Percentiles rank a stretch among this genome's conserved stretches.
phyloP scores from a whole-genome alignment of 805 yeast species.

The Barnettozyma siamensis region DNA sequence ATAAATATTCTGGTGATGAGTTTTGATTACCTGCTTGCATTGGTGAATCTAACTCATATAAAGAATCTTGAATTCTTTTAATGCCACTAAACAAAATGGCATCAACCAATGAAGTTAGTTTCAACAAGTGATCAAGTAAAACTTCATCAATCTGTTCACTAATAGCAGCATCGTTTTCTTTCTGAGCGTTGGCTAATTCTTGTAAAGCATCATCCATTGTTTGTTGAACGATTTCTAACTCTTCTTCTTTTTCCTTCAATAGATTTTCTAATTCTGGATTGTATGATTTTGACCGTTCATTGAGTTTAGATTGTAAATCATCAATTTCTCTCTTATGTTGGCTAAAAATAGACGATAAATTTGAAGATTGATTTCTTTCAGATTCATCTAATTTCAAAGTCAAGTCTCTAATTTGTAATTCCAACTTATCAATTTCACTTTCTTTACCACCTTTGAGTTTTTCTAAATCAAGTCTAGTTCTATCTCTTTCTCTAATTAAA shows the following conservation, averaged over 20 bases:
- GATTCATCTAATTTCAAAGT: slow-evolving; percentile 52
- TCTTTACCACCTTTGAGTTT: slow-evolving; percentile 58
- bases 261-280: slow-evolving; percentile 35
- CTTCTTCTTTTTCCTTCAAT: slow-evolving; percentile 66
- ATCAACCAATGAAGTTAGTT: slow-evolving; percentile 55
- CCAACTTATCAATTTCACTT: slow-evolving; percentile 58
- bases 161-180: slow-evolving; percentile 44
- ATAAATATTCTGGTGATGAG: slow-evolving; percentile 62
- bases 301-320: slow-evolving; percentile 36
- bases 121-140: slow-evolving; percentile 40
- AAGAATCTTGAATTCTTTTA: slow-evolving; percentile 65
- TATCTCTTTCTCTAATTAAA: slow-evolving; percentile 80
- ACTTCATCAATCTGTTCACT: slow-evolving; percentile 56
- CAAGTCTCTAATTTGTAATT: slow-evolving; percentile 57
- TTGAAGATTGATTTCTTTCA: slow-evolving; percentile 59
- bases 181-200: slow-evolving; percentile 47
- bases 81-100: slow-evolving; percentile 65
- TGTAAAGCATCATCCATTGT: slow-evolving; percentile 67
- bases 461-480: slow-evolving; percentile 80
- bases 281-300: slow-evolving; percentile 18
- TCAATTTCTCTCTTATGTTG: slow-evolving; percentile 62
- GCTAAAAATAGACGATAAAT: slow-evolving; percentile 50
- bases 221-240: slow-evolving; percentile 72
- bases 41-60: slow-evolving; percentile 67
- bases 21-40: slow-evolving; percentile 78